phyloP scores from a whole-genome alignment of 352 stramenopile genomes.

The Pythium myriotylum region DNA sequence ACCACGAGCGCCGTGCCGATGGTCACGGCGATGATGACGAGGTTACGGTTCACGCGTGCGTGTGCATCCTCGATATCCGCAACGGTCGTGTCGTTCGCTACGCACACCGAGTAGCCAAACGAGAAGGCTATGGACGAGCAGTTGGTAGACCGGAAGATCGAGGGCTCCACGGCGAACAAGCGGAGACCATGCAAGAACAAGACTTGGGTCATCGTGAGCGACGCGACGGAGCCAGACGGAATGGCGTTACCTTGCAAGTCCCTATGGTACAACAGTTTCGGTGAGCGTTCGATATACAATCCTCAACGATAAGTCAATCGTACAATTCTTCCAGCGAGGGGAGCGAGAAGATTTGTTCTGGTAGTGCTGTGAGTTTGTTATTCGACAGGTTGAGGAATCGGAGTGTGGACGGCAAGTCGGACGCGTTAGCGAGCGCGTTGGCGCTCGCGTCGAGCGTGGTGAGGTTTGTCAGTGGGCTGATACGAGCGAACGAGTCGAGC shows the following conservation, averaged over 20 bases:
- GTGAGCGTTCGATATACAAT: too few relatives aligned
- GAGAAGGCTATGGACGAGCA: conserved; percentile 11
- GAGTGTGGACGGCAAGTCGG: conserved; percentile 10
- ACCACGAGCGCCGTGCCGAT: conserved; percentile 19
- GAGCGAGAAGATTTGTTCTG: conserved; percentile 13
- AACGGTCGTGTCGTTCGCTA: neutral
- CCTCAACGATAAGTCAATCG: too few relatives aligned
- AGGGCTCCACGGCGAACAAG: conserved; percentile 12
- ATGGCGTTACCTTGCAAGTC: conserved; percentile 24
- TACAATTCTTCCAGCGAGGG: conserved; percentile 19
- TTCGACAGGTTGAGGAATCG: conserved; percentile 16
- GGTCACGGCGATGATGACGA: conserved; percentile 18
- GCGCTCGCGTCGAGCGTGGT: conserved; percentile 17
- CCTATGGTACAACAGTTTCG: conserved; percentile 9
- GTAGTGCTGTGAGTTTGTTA: conserved; percentile 19
- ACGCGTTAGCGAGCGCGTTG: conserved; percentile 7
- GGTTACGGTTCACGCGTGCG: conserved; percentile 15
- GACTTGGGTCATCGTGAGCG: conserved; percentile 8
- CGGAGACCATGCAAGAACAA: conserved; percentile 18
- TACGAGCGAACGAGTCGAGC: conserved; percentile 2
- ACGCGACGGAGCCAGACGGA: neutral
- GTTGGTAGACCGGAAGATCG: conserved; percentile 15
- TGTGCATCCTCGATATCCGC: neutral
- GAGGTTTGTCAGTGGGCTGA: conserved; percentile 1
- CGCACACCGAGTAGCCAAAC: conserved; percentile 18